phyloP scores from a whole-genome alignment of 2,329 filamentous ascomycete species.

The Bipolaris cookei region DNA sequence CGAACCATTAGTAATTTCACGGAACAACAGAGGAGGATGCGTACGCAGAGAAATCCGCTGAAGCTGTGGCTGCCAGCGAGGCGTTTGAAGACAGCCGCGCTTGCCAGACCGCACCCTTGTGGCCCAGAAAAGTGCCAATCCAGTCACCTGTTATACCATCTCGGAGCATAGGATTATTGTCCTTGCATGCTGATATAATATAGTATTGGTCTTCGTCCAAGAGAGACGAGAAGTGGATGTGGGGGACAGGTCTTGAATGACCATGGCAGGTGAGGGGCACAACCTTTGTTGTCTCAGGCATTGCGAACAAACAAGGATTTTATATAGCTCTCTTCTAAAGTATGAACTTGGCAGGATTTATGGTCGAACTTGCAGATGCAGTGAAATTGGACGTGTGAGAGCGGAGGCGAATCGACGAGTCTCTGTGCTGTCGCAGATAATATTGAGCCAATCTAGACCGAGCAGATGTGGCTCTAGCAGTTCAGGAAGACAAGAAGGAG shows the following conservation, averaged over 20 bases:
- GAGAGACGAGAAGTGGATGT: slow-evolving; percentile 85
- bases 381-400: slow-evolving; percentile 19
- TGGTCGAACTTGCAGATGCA: slow-evolving; percentile 13
- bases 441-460: slow-evolving; percentile 9
- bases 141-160: slow-evolving; percentile 82
- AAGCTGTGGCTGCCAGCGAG: slow-evolving; percentile 86
- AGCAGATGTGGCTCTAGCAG: slow-evolving; percentile 1
- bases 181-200: slow-evolving; percentile 93
- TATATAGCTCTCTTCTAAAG: neutral
- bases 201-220: slow-evolving; percentile 87
- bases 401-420: slow-evolving; percentile 8
- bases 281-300: slow-evolving; percentile 61
- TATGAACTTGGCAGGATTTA: neutral
- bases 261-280: slow-evolving; percentile 94
- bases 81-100: slow-evolving; percentile 88
- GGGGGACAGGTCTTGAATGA: slow-evolving; percentile 89
- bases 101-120: slow-evolving; percentile 98
- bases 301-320: slow-evolving; percentile 20
- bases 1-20: slow-evolving; percentile 35
- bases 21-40: slow-evolving; percentile 37
- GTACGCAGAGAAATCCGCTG: slow-evolving; percentile 93
- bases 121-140: slow-evolving; percentile 96
- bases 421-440: slow-evolving; percentile 13
- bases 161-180: slow-evolving; percentile 98
- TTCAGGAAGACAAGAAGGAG: slow-evolving; percentile 19